Evolutionary conservation across 2,329 filamentous ascomycete genomes (phyloP), one percentile per base, ranked within the genome.

Genomic region (Apiospora saccharicola): DNA sequence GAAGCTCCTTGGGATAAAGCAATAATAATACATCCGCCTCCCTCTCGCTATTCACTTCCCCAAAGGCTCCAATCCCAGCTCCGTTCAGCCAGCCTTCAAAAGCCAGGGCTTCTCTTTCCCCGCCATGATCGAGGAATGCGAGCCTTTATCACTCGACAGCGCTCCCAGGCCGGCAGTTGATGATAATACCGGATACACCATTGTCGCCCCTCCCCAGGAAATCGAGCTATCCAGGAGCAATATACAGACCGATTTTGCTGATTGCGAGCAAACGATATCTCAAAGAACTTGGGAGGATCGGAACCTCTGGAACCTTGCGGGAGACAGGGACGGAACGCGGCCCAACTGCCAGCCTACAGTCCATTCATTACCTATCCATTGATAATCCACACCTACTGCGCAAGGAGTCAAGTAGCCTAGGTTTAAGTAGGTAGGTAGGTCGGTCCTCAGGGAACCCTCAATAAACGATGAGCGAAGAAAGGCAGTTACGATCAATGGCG

Each of bases 401-500:
- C 57, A 64, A 64, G 57, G 57, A 64, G 57, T 24, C 57, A 64
- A 64, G 57, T 64, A 64, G 57, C 57, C 57, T 64, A 41, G 34
- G 57, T 64, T 64, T 41, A 22, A 41, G 57, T 64, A 64, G 34
- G 57, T 61, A 61, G 46, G 46, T 49, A 51, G n/a, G 49, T 10
- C 24, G 49, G 49, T 22, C 10, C n/a, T 13, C n/a, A 13, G 49
- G 49, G n/a, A 51, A 41, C 22, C 57, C 57, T 64, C 57, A 64
- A 41, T 64, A 41, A n/a, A 14, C 57, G 16, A 64, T 64, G 57
- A 22, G 57, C 34, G 57, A 64, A 30, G 53, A 61, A 64, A 64
- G 57, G 57, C 57, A 64, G 57, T 64, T 64, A 34, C 57, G 57
- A 64, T 64, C 57, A 64, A 64, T 64, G 57, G 57, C 57, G 57